These are phyloP conservation scores for Yamagishiella unicocca DNA, from an alignment of 139 green algal genomes.

Conservation along the genomic window DNA sequence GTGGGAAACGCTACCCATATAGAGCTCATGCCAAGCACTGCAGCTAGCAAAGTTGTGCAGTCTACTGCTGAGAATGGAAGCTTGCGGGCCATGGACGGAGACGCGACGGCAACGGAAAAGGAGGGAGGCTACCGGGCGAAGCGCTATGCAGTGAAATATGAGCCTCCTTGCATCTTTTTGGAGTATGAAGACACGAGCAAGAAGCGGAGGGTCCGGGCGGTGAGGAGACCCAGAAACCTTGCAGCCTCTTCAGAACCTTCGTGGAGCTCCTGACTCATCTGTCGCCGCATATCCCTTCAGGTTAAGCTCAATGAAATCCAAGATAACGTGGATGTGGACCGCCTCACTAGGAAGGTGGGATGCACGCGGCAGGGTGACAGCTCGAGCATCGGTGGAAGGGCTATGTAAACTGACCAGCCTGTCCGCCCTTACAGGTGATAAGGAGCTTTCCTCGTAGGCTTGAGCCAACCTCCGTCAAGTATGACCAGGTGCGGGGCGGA, in stretches of 20 bases:
- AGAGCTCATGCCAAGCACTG: slow-evolving; percentile 24
- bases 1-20: background rate
- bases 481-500: slow-evolving; percentile 52
- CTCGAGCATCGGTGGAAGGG: no score
- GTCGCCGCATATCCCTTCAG: background rate
- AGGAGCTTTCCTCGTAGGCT: slow-evolving; percentile 59
- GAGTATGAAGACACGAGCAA: slow-evolving; percentile 53
- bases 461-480: slow-evolving; percentile 49
- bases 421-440: slow-evolving; percentile 61
- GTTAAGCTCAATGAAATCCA: slow-evolving; percentile 51
- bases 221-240: slow-evolving; percentile 26
- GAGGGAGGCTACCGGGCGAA: slow-evolving; percentile 22
- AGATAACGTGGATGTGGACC: slow-evolving; percentile 42
- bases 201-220: slow-evolving; percentile 51
- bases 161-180: slow-evolving; percentile 54
- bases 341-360: slow-evolving; percentile 57
- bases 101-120: background rate
- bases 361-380: background rate
- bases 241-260: slow-evolving; percentile 13
- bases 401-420: no score
- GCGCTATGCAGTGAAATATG: slow-evolving; percentile 52
- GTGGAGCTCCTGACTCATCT: background rate
- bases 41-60: background rate
- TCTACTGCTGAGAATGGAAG: background rate
- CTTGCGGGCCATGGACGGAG: background rate